Evolutionary conservation across 371 early-diverging fungal species (phyloP).

Genomic region (Lichtheimia ramosa): DNA sequence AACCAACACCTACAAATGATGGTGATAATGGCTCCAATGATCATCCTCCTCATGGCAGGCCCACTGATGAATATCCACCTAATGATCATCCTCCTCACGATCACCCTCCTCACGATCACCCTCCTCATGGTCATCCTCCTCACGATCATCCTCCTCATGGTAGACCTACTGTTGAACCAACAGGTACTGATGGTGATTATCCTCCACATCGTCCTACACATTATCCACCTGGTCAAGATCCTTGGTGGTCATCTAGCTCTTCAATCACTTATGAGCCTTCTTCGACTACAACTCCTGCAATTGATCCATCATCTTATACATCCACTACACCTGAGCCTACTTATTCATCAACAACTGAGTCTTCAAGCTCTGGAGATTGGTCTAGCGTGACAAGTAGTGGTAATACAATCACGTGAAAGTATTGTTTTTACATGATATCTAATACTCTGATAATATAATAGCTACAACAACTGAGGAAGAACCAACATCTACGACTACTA

Average conservation of each 20-base stretch:
- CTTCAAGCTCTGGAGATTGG: too few species aligned
- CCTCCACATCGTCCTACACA: too few species aligned
- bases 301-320: too few species aligned
- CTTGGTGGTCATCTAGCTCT: too few species aligned
- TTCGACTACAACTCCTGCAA: too few species aligned
- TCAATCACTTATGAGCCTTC: too few species aligned
- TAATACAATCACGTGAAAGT: not conserved
- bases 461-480: not conserved
- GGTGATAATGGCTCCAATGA: not conserved
- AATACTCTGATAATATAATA: not conserved
- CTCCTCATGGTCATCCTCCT: not conserved
- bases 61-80: conserved; percentile 1
- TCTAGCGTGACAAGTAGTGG: not conserved
- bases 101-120: not conserved
- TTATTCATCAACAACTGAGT: too few species aligned
- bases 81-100: not conserved
- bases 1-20: too few species aligned
- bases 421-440: not conserved
- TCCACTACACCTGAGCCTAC: too few species aligned
- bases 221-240: too few species aligned
- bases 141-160: not conserved
- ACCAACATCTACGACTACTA: not conserved
- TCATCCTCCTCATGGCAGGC: not conserved
- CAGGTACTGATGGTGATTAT: not conserved
- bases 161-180: not conserved